These are phyloP conservation scores for Eucalyptus polybractea DNA, from an alignment of 345 rosid genomes.

Conservation along the genomic window DNA sequence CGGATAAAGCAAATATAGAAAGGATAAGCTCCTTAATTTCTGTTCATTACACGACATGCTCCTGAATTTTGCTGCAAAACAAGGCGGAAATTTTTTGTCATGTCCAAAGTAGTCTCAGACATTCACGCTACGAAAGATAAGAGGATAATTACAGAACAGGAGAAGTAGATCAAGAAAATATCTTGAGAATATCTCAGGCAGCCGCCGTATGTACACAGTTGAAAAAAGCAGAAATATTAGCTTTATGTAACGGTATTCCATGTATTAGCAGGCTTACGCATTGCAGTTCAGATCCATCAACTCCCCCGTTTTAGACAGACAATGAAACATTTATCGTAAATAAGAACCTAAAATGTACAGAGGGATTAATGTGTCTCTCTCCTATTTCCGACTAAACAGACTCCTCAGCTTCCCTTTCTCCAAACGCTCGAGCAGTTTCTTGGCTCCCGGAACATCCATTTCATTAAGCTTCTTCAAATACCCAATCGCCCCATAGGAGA, in stretches of 20 bases:
- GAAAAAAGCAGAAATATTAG: neutral
- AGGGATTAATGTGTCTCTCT: neutral
- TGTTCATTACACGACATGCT: neutral
- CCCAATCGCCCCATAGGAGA: conserved; percentile 92
- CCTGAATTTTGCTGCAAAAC: neutral
- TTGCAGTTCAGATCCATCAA: neutral
- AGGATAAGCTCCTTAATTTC: neutral
- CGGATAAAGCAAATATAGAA: neutral
- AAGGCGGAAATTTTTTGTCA: neutral
- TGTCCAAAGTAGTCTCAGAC: neutral
- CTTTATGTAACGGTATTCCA: conserved; percentile 4
- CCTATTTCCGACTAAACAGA: conserved; percentile 57
- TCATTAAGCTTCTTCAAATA: conserved; percentile 82
- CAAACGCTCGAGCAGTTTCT: conserved; percentile 71
- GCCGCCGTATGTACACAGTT: neutral
- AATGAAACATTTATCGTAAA: neutral
- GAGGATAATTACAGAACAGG: neutral
- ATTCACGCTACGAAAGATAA: neutral
- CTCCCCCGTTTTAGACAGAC: neutral
- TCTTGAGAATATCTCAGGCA: neutral
- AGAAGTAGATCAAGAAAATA: neutral
- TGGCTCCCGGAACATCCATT: conserved; percentile 82
- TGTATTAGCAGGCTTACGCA: neutral
- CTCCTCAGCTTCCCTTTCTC: conserved; percentile 71
- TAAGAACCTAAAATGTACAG: neutral